Evolutionary conservation across 2,329 filamentous ascomycete species (phyloP).

Genomic region (Paramyrothecium roridum): DNA sequence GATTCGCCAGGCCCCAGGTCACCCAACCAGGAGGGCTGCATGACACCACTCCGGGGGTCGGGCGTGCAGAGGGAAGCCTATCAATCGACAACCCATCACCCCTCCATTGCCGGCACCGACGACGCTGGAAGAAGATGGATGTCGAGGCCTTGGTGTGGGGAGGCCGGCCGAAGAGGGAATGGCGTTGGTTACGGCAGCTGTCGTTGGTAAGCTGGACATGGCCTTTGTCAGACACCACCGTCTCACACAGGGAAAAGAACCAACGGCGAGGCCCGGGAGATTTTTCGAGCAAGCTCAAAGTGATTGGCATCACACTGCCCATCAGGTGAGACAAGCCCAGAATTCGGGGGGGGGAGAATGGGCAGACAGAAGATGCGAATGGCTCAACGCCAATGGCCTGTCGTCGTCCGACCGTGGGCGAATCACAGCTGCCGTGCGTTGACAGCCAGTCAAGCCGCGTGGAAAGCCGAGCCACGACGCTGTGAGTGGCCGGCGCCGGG

Average conservation of each 20-base stretch:
- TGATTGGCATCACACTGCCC: background rate
- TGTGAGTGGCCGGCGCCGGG: background rate
- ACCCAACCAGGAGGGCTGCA: slow-evolving; percentile 13
- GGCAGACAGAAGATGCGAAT: background rate
- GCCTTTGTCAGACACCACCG: background rate
- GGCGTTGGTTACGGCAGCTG: background rate
- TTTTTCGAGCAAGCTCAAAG: background rate
- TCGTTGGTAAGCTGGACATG: background rate
- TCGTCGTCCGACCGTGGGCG: background rate
- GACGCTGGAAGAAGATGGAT: background rate
- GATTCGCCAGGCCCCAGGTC: background rate
- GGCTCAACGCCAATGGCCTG: background rate
- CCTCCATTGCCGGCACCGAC: background rate
- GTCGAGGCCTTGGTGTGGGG: background rate
- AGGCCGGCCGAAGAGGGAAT: background rate
- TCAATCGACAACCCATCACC: slow-evolving; percentile 1
- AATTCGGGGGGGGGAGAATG: background rate
- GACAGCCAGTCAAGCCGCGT: background rate
- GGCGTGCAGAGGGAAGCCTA: slow-evolving; percentile 4
- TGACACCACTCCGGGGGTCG: slow-evolving; percentile 21
- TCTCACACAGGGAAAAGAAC: background rate
- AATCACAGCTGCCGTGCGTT: background rate
- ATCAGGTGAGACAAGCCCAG: background rate
- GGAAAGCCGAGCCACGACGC: slow-evolving; percentile 2
- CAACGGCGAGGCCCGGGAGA: background rate